These are phyloP conservation scores for Penicillium vulpinum DNA, from an alignment of 2,329 filamentous ascomycete species.

Conservation along the genomic window DNA sequence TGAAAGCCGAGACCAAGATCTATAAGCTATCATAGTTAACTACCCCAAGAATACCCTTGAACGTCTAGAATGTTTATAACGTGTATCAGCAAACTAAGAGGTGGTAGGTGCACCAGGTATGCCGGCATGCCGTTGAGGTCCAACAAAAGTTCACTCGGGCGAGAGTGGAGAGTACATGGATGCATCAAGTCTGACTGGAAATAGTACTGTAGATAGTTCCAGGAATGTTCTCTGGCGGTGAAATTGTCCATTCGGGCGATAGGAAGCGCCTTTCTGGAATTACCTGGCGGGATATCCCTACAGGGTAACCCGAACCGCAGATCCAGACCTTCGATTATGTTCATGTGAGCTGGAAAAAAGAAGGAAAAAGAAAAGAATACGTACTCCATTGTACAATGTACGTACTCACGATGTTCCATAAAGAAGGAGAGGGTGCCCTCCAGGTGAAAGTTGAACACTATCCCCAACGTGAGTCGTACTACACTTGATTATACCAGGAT, in stretches of 20 bases:
- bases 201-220: not conserved
- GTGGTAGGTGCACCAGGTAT: slow-evolving; percentile 9
- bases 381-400: not conserved
- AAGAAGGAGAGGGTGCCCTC: slow-evolving; percentile 7
- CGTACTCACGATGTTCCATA: not conserved
- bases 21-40: no score
- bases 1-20: not conserved
- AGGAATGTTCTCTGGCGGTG: slow-evolving; percentile 9
- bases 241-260: slow-evolving; percentile 18
- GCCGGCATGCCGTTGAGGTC: slow-evolving; percentile 6
- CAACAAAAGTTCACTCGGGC: slow-evolving; percentile 3
- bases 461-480: not conserved
- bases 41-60: not conserved
- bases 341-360: slow-evolving; percentile 36
- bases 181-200: not conserved
- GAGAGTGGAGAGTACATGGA: slow-evolving; percentile 6
- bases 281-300: slow-evolving; percentile 31
- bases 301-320: slow-evolving; percentile 34
- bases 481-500: not conserved
- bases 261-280: slow-evolving; percentile 7
- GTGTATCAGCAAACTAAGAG: slow-evolving; percentile 2
- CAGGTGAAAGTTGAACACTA: not conserved
- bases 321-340: slow-evolving; percentile 24
- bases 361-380: not conserved
- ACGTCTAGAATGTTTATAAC: not conserved